Conservation (phyloP, 2,329 filamentous ascomycete genomes). For the Moelleriella libera region DNA sequence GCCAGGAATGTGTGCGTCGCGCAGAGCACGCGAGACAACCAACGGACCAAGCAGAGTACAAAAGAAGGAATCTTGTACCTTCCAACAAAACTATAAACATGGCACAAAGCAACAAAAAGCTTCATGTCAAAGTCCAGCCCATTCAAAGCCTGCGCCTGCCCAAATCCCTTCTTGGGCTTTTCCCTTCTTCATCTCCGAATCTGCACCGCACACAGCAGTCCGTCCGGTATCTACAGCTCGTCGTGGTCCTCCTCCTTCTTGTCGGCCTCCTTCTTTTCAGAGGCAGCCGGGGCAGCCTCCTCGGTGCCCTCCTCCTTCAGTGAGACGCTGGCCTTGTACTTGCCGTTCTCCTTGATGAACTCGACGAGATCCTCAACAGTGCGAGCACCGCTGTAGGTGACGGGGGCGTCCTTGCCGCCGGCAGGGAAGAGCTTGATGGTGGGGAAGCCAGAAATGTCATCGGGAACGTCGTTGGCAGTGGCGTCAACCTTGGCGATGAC, state of each 20-base stretch:
- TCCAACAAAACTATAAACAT: too few species aligned
- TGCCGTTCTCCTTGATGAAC: slow-evolving; percentile 93
- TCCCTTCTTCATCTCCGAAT: slow-evolving; percentile 18
- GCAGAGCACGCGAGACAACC: too few species aligned
- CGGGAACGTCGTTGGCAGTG: slow-evolving; percentile 88
- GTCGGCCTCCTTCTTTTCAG: slow-evolving; percentile 31
- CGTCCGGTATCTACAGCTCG: neutral
- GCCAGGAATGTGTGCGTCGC: too few species aligned
- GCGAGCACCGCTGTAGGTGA: slow-evolving; percentile 79
- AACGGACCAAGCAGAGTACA: too few species aligned
- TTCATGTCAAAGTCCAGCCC: slow-evolving; percentile 36
- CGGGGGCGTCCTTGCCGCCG: slow-evolving; percentile 68
- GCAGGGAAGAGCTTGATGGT: slow-evolving; percentile 98
- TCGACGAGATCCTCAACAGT: slow-evolving; percentile 82
- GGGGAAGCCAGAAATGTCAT: slow-evolving; percentile 94
- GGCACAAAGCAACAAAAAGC: too few species aligned
- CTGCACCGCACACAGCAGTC: too few species aligned
- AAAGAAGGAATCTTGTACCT: too few species aligned
- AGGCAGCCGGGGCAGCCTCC: slow-evolving; percentile 38
- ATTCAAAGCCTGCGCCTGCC: slow-evolving; percentile 16
- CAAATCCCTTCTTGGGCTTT: slow-evolving; percentile 19
- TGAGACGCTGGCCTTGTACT: slow-evolving; percentile 61
- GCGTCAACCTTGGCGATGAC: slow-evolving; percentile 96
- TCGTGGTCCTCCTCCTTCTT: slow-evolving; percentile 25
- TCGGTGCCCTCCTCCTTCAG: slow-evolving; percentile 39